These are phyloP conservation scores for Gastrolobium villosum DNA, from an alignment of 306 rosid species.

Conservation along the genomic window DNA sequence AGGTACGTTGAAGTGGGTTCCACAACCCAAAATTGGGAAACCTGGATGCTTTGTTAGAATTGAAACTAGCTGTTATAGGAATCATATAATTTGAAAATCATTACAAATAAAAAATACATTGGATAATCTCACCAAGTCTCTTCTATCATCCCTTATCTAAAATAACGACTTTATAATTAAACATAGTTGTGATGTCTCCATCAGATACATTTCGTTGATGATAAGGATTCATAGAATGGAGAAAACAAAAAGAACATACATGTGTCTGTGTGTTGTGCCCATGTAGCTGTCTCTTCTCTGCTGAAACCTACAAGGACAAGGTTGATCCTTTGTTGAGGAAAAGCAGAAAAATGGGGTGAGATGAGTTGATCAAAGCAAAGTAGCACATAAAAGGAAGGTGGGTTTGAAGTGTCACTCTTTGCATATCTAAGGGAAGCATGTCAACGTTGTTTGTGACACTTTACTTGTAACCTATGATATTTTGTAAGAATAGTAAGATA, in stretches of 20 bases:
- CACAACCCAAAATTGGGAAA: slow-evolving; percentile 38
- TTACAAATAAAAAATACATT: not conserved
- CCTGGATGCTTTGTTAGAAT: slow-evolving; percentile 15
- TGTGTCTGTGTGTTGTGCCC: slow-evolving; percentile 26
- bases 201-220: not conserved
- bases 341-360: slow-evolving; percentile 10
- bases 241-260: slow-evolving; percentile 27
- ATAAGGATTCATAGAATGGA: not conserved
- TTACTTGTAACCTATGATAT: not conserved
- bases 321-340: slow-evolving; percentile 36
- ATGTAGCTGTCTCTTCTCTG: slow-evolving; percentile 25
- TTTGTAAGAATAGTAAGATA: slow-evolving; percentile 9
- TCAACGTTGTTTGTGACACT: slow-evolving; percentile 17
- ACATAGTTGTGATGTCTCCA: slow-evolving; percentile 14
- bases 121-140: not conserved
- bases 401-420: slow-evolving; percentile 17
- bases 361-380: slow-evolving; percentile 6
- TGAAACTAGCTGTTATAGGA: slow-evolving; percentile 3
- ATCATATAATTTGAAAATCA: slow-evolving; percentile 13
- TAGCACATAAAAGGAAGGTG: not conserved
- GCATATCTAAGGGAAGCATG: slow-evolving; percentile 6
- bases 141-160: not conserved
- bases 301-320: slow-evolving; percentile 20
- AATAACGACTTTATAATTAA: not conserved
- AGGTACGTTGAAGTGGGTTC: slow-evolving; percentile 57